Evolutionary conservation across 441 rosid species (phyloP), one percentile per base, ranked within the genome.

Genomic region (Macaranga tanarius): DNA sequence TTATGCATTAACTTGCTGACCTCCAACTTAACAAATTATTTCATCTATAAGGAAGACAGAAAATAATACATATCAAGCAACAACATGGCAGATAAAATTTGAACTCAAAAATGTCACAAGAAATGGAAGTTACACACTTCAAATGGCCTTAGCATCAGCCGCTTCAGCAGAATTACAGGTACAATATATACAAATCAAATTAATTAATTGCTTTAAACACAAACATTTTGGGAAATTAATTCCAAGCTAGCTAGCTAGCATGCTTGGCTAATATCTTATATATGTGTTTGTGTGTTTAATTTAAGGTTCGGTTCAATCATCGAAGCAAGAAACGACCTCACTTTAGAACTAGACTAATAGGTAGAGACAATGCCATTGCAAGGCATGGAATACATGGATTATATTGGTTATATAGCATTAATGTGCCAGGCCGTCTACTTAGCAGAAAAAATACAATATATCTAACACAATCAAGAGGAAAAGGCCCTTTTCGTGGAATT

Each of bases 341-440:
- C 17, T 90, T 84, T 75, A 77, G 93, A 0, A 95, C 93, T 0
- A 87, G 91, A 62, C 63, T 79, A 59, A 87, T 92, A 26, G 97
- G 98, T 34, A 90, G 83, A 69, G 99, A 92, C 75, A 95, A 95
- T 73, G 76, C 97, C 0, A 87, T 92, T 15, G 89, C 99, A 40
- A 89, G 99, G 72, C 97, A 92, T 73, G 99, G 99, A 28, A 87
- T 90, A 66, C 98, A 85, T 71, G 98, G 97, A 54, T 76, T 91
- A 38, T 91, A 90, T 75, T 73, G 97, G 83, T 86, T 92, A 25
- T 92, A 81, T 79, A 82, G 72, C 58, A 80, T 90, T n/a, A 79
- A 86, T 17, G 81, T 95, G 1, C 80, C 84, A 0, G 78, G 88
- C 34, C 58, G 70, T 45, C 60, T 71, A 72, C 86, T 92, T 0